A percentile compares a stretch with the other conserved stretches of the same genome.
Evolutionary conservation across 2,329 filamentous ascomycete genomes (phyloP).

Genomic region (Lasiodiplodia citricola): DNA sequence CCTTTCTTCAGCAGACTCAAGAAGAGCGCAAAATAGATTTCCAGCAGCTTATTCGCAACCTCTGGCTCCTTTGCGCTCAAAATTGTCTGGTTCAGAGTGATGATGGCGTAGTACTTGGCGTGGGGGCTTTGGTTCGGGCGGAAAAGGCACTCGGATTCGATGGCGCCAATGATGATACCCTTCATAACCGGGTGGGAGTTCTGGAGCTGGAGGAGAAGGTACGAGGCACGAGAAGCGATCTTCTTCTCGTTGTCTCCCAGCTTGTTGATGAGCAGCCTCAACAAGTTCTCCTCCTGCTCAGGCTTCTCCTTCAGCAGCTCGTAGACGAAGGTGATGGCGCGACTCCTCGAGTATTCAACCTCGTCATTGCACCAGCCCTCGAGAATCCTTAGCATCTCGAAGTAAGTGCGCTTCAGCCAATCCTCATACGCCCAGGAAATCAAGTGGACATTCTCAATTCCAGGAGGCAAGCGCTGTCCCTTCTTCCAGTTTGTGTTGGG

Average conservation of each 20-base stretch:
- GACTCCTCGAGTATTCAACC: slow-evolving; percentile 87
- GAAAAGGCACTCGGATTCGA: slow-evolving; percentile 88
- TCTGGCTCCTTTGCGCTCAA: slow-evolving; percentile 82
- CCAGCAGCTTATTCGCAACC: slow-evolving; percentile 78
- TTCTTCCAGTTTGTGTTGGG: slow-evolving; percentile 67
- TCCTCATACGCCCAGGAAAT: slow-evolving; percentile 92
- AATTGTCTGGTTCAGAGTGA: slow-evolving; percentile 96
- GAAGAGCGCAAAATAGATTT: slow-evolving; percentile 93
- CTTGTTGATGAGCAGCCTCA: slow-evolving; percentile 93
- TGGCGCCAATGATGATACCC: slow-evolving; percentile 77
- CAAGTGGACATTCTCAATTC: slow-evolving; percentile 76
- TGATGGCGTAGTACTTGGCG: slow-evolving; percentile 94
- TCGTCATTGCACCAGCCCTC: slow-evolving; percentile 95
- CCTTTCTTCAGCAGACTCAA: slow-evolving; percentile 75
- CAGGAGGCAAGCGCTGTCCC: slow-evolving; percentile 73
- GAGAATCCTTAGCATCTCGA: slow-evolving; percentile 87
- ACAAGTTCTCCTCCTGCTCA: slow-evolving; percentile 92
- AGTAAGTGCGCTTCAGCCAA: slow-evolving; percentile 93
- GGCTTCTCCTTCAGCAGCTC: slow-evolving; percentile 93
- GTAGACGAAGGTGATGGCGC: slow-evolving; percentile 88
- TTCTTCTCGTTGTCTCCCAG: slow-evolving; percentile 94
- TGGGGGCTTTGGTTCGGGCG: slow-evolving; percentile 85
- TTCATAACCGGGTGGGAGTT: slow-evolving; percentile 94
- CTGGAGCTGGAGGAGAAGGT: slow-evolving; percentile 89
- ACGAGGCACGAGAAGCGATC: slow-evolving; percentile 91